A percentile compares a stretch with the other conserved stretches of the same genome.
phyloP scores from a whole-genome alignment of 352 stramenopile species.

The Phytophthora litchii region DNA sequence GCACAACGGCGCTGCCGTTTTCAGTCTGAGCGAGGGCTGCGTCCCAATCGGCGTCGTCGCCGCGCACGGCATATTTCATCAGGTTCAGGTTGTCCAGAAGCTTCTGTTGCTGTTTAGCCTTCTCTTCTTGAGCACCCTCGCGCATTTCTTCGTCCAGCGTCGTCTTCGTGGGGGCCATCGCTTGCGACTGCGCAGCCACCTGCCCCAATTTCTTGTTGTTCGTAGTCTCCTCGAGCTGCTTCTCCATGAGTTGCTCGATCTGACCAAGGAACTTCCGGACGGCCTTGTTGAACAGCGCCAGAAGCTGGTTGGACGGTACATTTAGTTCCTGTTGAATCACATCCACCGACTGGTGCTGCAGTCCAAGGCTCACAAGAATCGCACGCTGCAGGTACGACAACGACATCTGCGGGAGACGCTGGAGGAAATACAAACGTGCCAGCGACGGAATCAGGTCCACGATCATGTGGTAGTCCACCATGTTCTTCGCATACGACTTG shows the following conservation, averaged over 20 bases:
- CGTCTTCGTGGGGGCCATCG: constrained; percentile 83
- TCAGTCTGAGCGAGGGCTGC: constrained; percentile 54
- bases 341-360: constrained; percentile 95
- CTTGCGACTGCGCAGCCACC: constrained; percentile 64
- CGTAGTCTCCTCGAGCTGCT: constrained; percentile 82
- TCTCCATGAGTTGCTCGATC: constrained; percentile 80
- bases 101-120: constrained; percentile 83
- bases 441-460: constrained; percentile 97
- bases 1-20: constrained; percentile 53
- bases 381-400: constrained; percentile 96
- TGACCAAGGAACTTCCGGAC: constrained; percentile 90
- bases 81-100: constrained; percentile 91
- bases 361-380: constrained; percentile 95
- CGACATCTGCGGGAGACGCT: constrained; percentile 91
- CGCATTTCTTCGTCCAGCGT: constrained; percentile 83
- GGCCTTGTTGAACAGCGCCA: constrained; percentile 99
- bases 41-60: constrained; percentile 94
- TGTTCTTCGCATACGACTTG: constrained; percentile 98
- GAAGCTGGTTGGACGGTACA: constrained; percentile 94
- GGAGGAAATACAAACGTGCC: constrained; percentile 96
- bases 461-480: constrained; percentile 99
- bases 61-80: constrained; percentile 96
- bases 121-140: constrained; percentile 76
- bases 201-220: constrained; percentile 60
- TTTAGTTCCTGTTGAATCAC: constrained; percentile 93